phyloP scores from a whole-genome alignment of 768 basidiomycete species.

The Auriscalpium vulgare region DNA sequence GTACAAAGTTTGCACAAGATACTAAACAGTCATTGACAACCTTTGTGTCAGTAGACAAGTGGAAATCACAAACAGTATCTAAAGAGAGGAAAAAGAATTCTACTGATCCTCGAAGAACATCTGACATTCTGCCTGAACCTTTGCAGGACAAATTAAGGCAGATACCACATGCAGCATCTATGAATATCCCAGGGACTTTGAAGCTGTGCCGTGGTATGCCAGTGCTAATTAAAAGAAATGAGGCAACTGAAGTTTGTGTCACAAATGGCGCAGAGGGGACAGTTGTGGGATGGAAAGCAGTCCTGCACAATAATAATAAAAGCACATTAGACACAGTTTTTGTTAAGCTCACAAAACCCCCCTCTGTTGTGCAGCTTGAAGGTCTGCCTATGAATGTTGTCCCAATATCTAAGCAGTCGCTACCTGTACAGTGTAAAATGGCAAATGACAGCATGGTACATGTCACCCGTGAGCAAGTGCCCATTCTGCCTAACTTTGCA shows the following conservation, averaged over 20 bases:
- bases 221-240: constrained; percentile 16
- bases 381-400: constrained; percentile 16
- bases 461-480: constrained; percentile 9
- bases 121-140: not conserved
- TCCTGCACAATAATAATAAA: not conserved
- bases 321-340: constrained; percentile 7
- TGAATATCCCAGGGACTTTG: constrained; percentile 14
- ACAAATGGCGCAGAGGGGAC: constrained; percentile 19
- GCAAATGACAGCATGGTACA: not conserved
- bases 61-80: not conserved
- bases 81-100: not conserved
- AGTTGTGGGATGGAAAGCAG: constrained; percentile 11
- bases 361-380: constrained; percentile 3
- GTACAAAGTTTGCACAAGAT: constrained; percentile 25
- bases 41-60: constrained; percentile 21
- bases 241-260: constrained; percentile 18
- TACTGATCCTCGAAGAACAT: not conserved
- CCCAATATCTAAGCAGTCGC: constrained; percentile 1
- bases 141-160: constrained; percentile 17
- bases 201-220: constrained; percentile 18
- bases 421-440: constrained; percentile 3
- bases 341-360: constrained; percentile 7
- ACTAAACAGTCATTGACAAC: constrained; percentile 17
- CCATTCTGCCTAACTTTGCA: constrained; percentile 16
- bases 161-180: constrained; percentile 9